A percentile compares a stretch with the other conserved stretches of the same genome.
These are phyloP conservation scores for Umbelopsis isabellina DNA, from an alignment of 192 early-diverging fungal genomes.

Conservation along the genomic window DNA sequence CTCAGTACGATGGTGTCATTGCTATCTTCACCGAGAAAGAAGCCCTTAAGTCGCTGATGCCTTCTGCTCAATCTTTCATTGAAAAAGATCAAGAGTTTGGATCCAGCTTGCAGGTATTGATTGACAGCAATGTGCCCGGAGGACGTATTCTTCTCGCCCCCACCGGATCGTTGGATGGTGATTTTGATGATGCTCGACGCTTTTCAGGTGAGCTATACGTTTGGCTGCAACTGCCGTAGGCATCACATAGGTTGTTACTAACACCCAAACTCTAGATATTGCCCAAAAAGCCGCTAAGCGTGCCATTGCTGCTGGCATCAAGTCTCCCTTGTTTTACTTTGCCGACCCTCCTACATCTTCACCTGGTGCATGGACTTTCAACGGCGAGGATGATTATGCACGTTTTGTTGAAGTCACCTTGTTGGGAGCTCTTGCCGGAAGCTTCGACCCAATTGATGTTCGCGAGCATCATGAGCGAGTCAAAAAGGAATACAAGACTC, in stretches of 20 bases:
- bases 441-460: conserved; percentile 80
- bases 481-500: conserved; percentile 51
- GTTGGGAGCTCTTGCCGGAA: conserved; percentile 70
- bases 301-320: conserved; percentile 66
- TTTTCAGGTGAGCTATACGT: conserved; percentile 43
- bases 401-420: conserved; percentile 75
- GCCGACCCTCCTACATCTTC: conserved; percentile 50
- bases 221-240: neutral
- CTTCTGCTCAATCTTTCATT: conserved; percentile 21
- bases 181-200: conserved; percentile 84
- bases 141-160: conserved; percentile 73
- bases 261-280: conserved; percentile 45
- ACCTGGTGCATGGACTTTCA: conserved; percentile 30
- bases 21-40: conserved; percentile 35
- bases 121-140: conserved; percentile 57
- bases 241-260: no score
- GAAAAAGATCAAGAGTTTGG: conserved; percentile 51
- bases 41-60: conserved; percentile 23
- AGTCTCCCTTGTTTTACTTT: conserved; percentile 62
- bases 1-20: conserved; percentile 37
- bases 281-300: conserved; percentile 68
- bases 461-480: conserved; percentile 65
- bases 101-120: conserved; percentile 28
- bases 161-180: conserved; percentile 70
- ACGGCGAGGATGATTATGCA: conserved; percentile 58